Conservation (phyloP, 805 yeast genomes). For the Cyberlindnera subsufficiens region DNA sequence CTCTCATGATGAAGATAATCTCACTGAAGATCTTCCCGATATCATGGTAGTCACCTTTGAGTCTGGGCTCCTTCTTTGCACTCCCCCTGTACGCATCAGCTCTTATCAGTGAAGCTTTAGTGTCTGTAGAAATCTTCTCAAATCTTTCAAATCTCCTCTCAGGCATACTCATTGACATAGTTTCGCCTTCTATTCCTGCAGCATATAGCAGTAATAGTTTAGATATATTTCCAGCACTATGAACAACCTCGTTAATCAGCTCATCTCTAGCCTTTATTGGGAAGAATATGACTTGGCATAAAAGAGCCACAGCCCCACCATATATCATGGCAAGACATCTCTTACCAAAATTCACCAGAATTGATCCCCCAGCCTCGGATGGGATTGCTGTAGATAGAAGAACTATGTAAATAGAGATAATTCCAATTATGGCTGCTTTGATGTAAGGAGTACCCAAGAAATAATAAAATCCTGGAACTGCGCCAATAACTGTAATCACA, state of each 20-base stretch:
- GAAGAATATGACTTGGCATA: slow-evolving; percentile 39
- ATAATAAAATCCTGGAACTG: slow-evolving; percentile 40
- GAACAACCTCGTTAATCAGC: slow-evolving; percentile 35
- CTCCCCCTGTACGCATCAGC: slow-evolving; percentile 36
- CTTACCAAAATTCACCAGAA: slow-evolving; percentile 39
- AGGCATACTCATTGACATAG: slow-evolving; percentile 21
- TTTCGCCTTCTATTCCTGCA: slow-evolving; percentile 32
- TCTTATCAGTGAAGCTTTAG: slow-evolving; percentile 32
- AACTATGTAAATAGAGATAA: slow-evolving; percentile 42
- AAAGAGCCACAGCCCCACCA: slow-evolving; percentile 42
- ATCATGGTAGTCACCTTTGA: slow-evolving; percentile 39
- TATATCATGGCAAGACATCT: slow-evolving; percentile 44
- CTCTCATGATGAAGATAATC: slow-evolving; percentile 38
- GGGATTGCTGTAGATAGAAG: slow-evolving; percentile 39
- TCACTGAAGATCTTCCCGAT: slow-evolving; percentile 36
- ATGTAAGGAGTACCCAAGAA: slow-evolving; percentile 41
- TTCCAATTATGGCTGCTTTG: slow-evolving; percentile 44
- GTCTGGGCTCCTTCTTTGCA: slow-evolving; percentile 41
- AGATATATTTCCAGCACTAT: slow-evolving; percentile 34
- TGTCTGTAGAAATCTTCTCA: slow-evolving; percentile 28
- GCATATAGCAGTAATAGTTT: slow-evolving; percentile 33
- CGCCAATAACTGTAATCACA: slow-evolving; percentile 36
- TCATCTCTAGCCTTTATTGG: slow-evolving; percentile 44
- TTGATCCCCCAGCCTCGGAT: slow-evolving; percentile 31
- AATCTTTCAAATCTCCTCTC: slow-evolving; percentile 28